A percentile compares a stretch with the other conserved stretches of the same genome.
Conservation (phyloP, 1,284 basidiomycete genomes). For the Trametes pubescens region DNA sequence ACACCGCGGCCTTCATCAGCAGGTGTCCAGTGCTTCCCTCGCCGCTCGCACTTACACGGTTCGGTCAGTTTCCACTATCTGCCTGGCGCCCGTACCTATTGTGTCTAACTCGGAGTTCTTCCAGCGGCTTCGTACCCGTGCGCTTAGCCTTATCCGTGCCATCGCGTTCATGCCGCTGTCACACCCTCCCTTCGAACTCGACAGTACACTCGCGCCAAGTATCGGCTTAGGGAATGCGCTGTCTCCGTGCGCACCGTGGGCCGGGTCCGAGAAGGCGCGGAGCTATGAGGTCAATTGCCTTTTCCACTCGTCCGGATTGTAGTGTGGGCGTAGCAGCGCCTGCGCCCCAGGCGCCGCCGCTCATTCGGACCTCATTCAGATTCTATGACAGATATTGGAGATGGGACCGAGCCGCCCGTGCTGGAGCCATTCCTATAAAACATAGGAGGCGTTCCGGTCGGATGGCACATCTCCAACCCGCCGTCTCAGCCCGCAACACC, state of each 20-base stretch:
- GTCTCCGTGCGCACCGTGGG: constrained; percentile 12
- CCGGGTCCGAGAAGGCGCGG: constrained; percentile 25
- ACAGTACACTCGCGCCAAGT: constrained; percentile 16
- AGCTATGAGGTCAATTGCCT: constrained; percentile 21
- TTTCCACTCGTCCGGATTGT: constrained; percentile 15
- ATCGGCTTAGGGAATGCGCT: constrained; percentile 16
- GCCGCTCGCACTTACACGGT: constrained; percentile 2
- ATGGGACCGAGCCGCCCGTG: constrained; percentile 9
- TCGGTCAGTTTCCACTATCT: constrained; percentile 24
- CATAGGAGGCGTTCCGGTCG: neutral
- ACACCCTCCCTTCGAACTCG: neutral
- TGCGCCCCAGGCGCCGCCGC: constrained; percentile 19
- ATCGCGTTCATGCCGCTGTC: constrained; percentile 19
- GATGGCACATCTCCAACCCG: constrained; percentile 1
- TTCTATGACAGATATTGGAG: constrained; percentile 9
- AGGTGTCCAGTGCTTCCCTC: constrained; percentile 7
- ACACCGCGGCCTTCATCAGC: constrained; percentile 24
- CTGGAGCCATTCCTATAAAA: constrained; percentile 24
- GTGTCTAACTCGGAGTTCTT: constrained; percentile 24
- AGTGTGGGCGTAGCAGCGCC: constrained; percentile 21
- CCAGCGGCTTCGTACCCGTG: constrained; percentile 21
- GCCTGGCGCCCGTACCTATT: constrained; percentile 22
- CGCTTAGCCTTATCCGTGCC: constrained; percentile 27
- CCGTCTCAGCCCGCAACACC: constrained; percentile 3
- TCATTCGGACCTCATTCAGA: constrained; percentile 3